Evolutionary conservation across 225 moss, liverwort and hornwort genomes (phyloP).

Genomic region (Rhytidiadelphus loreus): DNA sequence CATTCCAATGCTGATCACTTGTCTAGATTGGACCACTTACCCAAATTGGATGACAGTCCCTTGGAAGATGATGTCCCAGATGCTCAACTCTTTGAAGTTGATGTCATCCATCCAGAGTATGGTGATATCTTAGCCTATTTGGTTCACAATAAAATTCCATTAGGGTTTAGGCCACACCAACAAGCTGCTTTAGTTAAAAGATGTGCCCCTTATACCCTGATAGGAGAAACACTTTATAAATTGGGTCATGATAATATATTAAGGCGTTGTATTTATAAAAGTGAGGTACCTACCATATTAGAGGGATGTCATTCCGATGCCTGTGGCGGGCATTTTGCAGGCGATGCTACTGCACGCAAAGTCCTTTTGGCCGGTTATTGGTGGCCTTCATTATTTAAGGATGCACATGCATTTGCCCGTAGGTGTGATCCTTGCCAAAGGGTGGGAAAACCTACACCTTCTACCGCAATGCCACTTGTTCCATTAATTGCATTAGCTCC

Average conservation of each 20-base stretch:
- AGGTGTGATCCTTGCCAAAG: not conserved
- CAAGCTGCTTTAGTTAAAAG: rapidly evolving
- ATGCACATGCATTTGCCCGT: rapidly evolving
- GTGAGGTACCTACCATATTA: rapidly evolving
- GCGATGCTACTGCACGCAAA: not conserved
- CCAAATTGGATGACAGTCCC: not conserved
- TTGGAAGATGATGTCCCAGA: too few species aligned
- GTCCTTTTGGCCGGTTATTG: not conserved
- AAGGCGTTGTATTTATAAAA: not conserved
- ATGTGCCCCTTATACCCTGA: not conserved
- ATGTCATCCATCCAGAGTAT: too few species aligned
- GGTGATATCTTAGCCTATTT: too few species aligned
- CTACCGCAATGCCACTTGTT: rapidly evolving
- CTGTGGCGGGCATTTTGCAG: not conserved
- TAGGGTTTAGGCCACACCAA: rapidly evolving
- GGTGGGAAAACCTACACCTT: not conserved
- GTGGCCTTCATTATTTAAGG: not conserved
- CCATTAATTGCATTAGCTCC: not conserved
- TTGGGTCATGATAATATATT: rapidly evolving
- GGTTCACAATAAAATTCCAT: not conserved
- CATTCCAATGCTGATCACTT: not conserved
- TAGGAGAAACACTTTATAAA: not conserved
- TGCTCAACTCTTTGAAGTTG: too few species aligned
- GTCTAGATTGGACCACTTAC: rapidly evolving
- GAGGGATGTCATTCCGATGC: not conserved